phyloP scores from a whole-genome alignment of 129 eudicot species.

The Glebionis coronaria region DNA sequence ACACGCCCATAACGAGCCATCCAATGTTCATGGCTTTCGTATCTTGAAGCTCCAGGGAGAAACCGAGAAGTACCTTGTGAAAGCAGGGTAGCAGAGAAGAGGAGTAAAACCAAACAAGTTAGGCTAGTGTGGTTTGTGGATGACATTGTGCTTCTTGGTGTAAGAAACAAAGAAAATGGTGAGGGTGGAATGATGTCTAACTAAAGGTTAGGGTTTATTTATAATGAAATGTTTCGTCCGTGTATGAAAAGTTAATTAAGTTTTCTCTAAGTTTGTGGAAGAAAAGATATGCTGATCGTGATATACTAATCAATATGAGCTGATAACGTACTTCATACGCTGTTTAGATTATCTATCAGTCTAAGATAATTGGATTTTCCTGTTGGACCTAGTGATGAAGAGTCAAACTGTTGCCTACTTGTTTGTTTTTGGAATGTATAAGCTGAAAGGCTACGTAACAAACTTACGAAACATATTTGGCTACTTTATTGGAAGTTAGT shows the following conservation, averaged over 20 bases:
- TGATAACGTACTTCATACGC: not conserved
- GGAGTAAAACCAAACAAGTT: slow-evolving; percentile 9
- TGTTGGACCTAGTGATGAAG: slow-evolving; percentile 2
- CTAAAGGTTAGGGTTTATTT: slow-evolving; percentile 2
- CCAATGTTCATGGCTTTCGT: slow-evolving; percentile 31
- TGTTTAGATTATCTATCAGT: slow-evolving; percentile 6
- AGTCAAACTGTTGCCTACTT: slow-evolving; percentile 1
- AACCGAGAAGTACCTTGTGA: slow-evolving; percentile 14
- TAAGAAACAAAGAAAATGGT: not conserved
- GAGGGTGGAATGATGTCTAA: not conserved
- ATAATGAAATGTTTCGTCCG: not conserved
- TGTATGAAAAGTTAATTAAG: not conserved
- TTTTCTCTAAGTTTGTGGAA: slow-evolving; percentile 8
- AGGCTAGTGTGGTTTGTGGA: slow-evolving; percentile 1
- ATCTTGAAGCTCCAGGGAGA: slow-evolving; percentile 20
- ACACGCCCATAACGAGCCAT: slow-evolving; percentile 18
- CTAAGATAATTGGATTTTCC: not conserved
- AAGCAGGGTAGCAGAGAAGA: slow-evolving; percentile 9
- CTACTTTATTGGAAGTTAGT: not conserved
- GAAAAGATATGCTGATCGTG: slow-evolving; percentile 2
- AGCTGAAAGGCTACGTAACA: not conserved
- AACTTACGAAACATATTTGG: not conserved
- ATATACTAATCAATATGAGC: not conserved
- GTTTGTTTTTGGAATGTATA: not conserved
- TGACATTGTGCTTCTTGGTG: slow-evolving; percentile 6